phyloP scores from a whole-genome alignment of 2,329 filamentous ascomycete genomes.

The Cercospora sp. region DNA sequence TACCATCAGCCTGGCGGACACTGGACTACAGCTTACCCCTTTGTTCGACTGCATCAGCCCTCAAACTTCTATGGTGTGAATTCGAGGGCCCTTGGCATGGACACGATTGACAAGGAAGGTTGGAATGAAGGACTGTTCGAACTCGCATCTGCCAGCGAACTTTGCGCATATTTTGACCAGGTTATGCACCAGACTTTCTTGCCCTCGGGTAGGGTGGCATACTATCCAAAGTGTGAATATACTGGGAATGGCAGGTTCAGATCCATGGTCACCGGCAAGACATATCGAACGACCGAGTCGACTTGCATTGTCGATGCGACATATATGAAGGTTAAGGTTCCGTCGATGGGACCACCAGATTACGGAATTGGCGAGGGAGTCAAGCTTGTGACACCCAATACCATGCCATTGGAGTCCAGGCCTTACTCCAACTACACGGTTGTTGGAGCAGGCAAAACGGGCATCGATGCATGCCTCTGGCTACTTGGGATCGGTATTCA shows the following conservation, averaged over 20 bases:
- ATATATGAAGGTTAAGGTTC: conserved; percentile 25
- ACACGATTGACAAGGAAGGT: conserved; percentile 23
- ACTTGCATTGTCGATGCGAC: conserved; percentile 28
- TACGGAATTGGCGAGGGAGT: conserved; percentile 21
- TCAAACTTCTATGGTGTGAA: conserved; percentile 31
- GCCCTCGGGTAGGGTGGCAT: conserved; percentile 25
- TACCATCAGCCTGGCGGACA: conserved; percentile 28
- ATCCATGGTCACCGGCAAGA: conserved; percentile 19
- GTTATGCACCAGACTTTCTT: conserved; percentile 26
- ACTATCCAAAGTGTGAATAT: conserved; percentile 26
- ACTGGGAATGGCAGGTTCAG: conserved; percentile 18
- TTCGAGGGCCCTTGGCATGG: conserved; percentile 21
- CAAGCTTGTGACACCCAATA: conserved; percentile 21
- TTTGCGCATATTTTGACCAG: conserved; percentile 22
- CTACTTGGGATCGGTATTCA: conserved; percentile 8
- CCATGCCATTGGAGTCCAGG: conserved; percentile 6
- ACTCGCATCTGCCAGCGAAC: conserved; percentile 21
- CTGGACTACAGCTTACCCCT: conserved; percentile 29
- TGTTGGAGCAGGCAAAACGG: conserved; percentile 29
- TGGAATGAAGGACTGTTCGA: conserved; percentile 27
- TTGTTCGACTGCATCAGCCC: conserved; percentile 28
- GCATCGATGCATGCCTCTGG: conserved; percentile 29
- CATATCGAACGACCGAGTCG: conserved; percentile 7
- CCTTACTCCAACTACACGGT: conserved; percentile 24
- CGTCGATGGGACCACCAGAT: conserved; percentile 24